Percentiles rank a stretch among this genome's conserved stretches.
phyloP scores from a whole-genome alignment of 2,329 filamentous ascomycete species.

The Colletotrichum caudatum region DNA sequence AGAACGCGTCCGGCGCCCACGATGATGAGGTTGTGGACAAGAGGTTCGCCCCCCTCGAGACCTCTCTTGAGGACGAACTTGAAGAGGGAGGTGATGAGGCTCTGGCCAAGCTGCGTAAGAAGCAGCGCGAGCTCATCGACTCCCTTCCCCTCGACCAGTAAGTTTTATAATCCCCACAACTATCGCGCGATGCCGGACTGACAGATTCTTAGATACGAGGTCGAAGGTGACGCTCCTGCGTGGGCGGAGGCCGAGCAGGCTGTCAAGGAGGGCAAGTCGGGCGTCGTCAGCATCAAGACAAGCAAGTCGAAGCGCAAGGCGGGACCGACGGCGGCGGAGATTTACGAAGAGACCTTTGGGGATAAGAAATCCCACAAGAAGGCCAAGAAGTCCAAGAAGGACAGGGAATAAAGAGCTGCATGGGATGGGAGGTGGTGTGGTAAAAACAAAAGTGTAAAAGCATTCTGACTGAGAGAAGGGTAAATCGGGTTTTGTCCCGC shows the following conservation, averaged over 20 bases:
- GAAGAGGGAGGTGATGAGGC: slow-evolving; percentile 85
- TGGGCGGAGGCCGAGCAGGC: slow-evolving; percentile 83
- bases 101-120: slow-evolving; percentile 76
- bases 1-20: slow-evolving; percentile 72
- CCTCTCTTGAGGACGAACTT: slow-evolving; percentile 82
- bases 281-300: slow-evolving; percentile 86
- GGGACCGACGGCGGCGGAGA: slow-evolving; percentile 67
- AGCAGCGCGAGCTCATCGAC: slow-evolving; percentile 90
- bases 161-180: slow-evolving; percentile 51
- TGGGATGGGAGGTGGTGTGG: background rate
- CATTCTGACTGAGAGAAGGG: slow-evolving; percentile 28
- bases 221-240: slow-evolving; percentile 70
- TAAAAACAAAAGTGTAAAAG: slow-evolving; percentile 38
- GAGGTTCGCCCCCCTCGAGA: slow-evolving; percentile 77
- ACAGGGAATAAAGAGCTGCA: slow-evolving; percentile 14
- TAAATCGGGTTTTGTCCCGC: slow-evolving; percentile 26
- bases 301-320: slow-evolving; percentile 82
- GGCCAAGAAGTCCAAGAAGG: slow-evolving; percentile 56
- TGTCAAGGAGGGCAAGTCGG: slow-evolving; percentile 71
- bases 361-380: slow-evolving; percentile 69
- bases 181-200: slow-evolving; percentile 29
- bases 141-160: slow-evolving; percentile 89
- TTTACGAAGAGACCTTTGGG: slow-evolving; percentile 71
- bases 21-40: slow-evolving; percentile 76
- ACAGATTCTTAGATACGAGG: slow-evolving; percentile 66